Evolutionary conservation across 805 yeast genomes (phyloP).

Genomic region (Huiozyma sinensis): DNA sequence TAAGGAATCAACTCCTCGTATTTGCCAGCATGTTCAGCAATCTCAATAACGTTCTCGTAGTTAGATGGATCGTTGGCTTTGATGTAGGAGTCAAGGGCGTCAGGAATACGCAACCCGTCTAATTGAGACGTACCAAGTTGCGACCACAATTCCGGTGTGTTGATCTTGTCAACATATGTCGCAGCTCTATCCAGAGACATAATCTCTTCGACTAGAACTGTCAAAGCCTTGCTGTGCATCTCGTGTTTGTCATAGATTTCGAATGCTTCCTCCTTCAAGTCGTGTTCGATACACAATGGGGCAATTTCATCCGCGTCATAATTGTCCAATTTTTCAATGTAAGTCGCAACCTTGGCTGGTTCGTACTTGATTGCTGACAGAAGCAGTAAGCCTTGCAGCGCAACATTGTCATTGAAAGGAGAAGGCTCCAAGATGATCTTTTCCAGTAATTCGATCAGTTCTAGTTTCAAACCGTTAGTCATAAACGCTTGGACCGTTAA

Average conservation of each 20-base stretch:
- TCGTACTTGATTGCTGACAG: conserved; percentile 95
- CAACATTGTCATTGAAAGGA: conserved; percentile 90
- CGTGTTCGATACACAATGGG: conserved; percentile 79
- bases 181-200: conserved; percentile 94
- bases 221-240: conserved; percentile 67
- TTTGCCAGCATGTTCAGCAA: conserved; percentile 91
- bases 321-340: conserved; percentile 81
- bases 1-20: conserved; percentile 85
- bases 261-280: conserved; percentile 85
- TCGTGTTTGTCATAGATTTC: conserved; percentile 83
- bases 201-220: conserved; percentile 83
- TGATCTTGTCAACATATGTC: conserved; percentile 81
- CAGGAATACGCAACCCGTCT: conserved; percentile 84
- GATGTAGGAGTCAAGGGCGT: conserved; percentile 84
- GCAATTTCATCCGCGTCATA: conserved; percentile 93
- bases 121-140: conserved; percentile 94
- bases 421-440: conserved; percentile 96
- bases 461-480: conserved; percentile 88
- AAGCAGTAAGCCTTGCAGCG: conserved; percentile 84
- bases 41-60: conserved; percentile 84
- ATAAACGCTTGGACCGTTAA: conserved; percentile 90
- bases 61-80: conserved; percentile 87
- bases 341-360: conserved; percentile 68
- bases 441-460: conserved; percentile 87
- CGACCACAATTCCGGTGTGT: conserved; percentile 82